Conservation (phyloP, 352 stramenopile species). For the Globisporangium echinulatum region DNA sequence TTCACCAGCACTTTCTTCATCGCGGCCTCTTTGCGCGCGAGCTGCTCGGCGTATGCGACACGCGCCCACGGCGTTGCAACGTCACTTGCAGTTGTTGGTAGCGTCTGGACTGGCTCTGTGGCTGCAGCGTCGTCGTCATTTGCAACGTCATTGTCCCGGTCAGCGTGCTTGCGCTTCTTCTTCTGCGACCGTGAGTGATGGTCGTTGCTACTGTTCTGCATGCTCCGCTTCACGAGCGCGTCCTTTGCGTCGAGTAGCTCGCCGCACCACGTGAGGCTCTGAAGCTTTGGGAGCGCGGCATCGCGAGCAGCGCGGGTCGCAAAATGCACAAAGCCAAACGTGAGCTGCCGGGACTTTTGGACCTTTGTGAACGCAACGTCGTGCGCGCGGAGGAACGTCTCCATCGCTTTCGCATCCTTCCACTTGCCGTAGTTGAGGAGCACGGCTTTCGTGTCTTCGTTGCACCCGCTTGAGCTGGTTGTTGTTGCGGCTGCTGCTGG, state of each 20-base stretch:
- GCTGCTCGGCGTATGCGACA: conserved; percentile 74
- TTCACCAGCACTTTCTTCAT: conserved; percentile 89
- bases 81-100: conserved; percentile 48
- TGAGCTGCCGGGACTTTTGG: conserved; percentile 70
- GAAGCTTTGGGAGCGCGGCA: conserved; percentile 37
- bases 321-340: conserved; percentile 80
- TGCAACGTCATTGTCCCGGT: conserved; percentile 11
- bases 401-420: conserved; percentile 67
- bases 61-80: conserved; percentile 80
- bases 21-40: conserved; percentile 79
- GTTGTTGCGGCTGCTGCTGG: not conserved
- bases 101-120: conserved; percentile 3
- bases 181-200: conserved; percentile 2
- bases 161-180: conserved; percentile 25
- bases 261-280: conserved; percentile 55
- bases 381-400: conserved; percentile 38
- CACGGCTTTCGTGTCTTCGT: conserved; percentile 75
- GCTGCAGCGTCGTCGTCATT: not conserved
- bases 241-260: conserved; percentile 73
- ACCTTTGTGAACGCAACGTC: conserved; percentile 60
- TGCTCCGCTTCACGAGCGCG: conserved; percentile 56
- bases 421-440: conserved; percentile 88
- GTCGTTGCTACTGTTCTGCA: conserved; percentile 11
- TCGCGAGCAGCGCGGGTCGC: conserved; percentile 49
- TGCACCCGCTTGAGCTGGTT: conserved; percentile 18